Evolutionary conservation across 2,329 filamentous ascomycete genomes (phyloP), one percentile per base, ranked within the genome.

Genomic region (Phoma sp.): DNA sequence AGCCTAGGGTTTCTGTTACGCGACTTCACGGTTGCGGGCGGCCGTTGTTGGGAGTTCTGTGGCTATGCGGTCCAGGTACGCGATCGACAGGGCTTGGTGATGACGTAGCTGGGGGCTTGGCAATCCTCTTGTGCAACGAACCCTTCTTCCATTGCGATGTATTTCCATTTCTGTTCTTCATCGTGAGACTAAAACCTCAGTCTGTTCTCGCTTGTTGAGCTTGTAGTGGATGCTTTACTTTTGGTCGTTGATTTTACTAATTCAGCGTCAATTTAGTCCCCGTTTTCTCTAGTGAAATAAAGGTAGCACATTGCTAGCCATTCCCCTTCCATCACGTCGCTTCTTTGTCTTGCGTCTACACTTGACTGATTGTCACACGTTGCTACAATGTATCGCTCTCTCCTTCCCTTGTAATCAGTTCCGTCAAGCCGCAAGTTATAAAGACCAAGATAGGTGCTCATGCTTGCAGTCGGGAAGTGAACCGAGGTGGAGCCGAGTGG

Each of bases 91-190:
- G 35, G 37, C 24, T 51, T 21, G 25, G 38, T 51, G 44, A 57
- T 63, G 62, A 64, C 62, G 61, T 62, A 55, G 15, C 35, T 57
- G 24, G 38, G 40, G 54, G 31, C 52, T 59, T 59, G 57, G 57
- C 53, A 5, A 15, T 17, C n/a, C n/a, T 35, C 12, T 15, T 31
- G 12, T 15, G 7, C 29, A 31, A 13, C 4, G 12, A 31, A 31
- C 27, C 9, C 9, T n/a, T n/a, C 22, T 31, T 31, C 29, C 29
- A 13, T 31, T 31, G 29, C 29, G 10, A 31, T 10, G 3, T 31
- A 13, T 27, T 31, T 31, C 29, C 29, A 31, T 31, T 5, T 31
- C 29, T 5, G 12, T 31, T 13, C 10, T 31, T 15, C 4, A 31
- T 13, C n/a, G 12, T 15, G 29, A 13, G 29, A 31, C 29, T 13